Evolutionary conservation across 2,329 filamentous ascomycete species (phyloP), one percentile per base, ranked within the genome.

Genomic region (Botrytis fabae): DNA sequence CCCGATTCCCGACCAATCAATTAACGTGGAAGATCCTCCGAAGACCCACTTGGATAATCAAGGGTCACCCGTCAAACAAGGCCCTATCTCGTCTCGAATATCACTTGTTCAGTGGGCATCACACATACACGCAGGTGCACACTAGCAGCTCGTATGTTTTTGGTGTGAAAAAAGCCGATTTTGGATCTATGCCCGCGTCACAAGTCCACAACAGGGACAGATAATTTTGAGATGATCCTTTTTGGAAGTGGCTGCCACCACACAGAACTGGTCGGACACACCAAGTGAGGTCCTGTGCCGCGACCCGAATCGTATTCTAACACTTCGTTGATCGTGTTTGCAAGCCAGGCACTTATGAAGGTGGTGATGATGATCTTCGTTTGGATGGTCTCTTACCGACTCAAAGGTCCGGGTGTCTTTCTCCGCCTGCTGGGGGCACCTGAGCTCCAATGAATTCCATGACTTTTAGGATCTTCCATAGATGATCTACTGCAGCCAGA

Each of bases 111-210:
- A 40, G 64, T 40, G 35, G 46, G 1, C 46, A 54, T 35, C 64
- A 68, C 48, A 57, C 64, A 28, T 35, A 68, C 46, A 54, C 35
- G 64, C 64, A 68, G 28, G 35, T 40, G 64, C 63, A 65, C 44
- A 65, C 22, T 38, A 38, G 46, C 48, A 68, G 10, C 64, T 57
- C 46, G 35, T 28, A 57, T n/a, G 35, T 16, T 57, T 54, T 22
- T 20, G 20, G 42, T 12, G 20, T 35, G 35, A 18, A 40, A 18
- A 54, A 57, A 28, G 16, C 62, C 25, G 28, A 48, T 16, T 68
- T 42, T 22, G 35, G 46, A 42, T 40, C 25, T 28, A 57, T 54
- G 46, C 40, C 62, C 62, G 62, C 62, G 2, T 46, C 20, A 9
- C 18, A 14, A 65, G 18, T 16, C 42, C 42, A 2, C 8, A 65